Evolutionary conservation across 176 grass and related monocot genomes (phyloP).

Genomic region (Triticum urartu): DNA sequence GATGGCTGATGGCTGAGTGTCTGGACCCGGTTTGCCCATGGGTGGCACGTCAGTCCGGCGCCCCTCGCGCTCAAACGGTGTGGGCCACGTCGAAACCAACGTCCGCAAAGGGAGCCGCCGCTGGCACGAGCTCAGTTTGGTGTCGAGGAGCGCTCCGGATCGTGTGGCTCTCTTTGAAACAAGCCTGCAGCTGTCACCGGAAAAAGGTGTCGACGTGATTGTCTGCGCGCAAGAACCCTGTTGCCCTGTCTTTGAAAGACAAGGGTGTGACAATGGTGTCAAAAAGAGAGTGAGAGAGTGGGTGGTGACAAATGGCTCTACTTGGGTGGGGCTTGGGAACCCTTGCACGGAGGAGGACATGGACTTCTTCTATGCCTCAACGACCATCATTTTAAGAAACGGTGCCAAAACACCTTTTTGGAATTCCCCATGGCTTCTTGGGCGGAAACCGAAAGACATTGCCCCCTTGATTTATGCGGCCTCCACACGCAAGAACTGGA

Average conservation of each 20-base stretch:
- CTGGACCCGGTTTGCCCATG: not conserved
- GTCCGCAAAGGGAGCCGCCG: not conserved
- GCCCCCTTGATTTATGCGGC: too few relatives aligned
- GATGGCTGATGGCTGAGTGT: constrained; percentile 17
- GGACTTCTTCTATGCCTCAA: too few relatives aligned
- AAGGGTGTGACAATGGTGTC: not conserved
- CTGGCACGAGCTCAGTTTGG: not conserved
- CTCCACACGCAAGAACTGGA: too few relatives aligned
- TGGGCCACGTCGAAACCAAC: not conserved
- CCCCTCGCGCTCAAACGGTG: not conserved
- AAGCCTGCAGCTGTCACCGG: not conserved
- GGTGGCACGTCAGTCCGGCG: not conserved
- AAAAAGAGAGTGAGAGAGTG: too few relatives aligned
- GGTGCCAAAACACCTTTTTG: too few relatives aligned
- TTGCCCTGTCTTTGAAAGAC: not conserved
- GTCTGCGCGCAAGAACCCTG: not conserved
- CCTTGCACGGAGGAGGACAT: too few relatives aligned
- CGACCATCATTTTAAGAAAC: too few relatives aligned
- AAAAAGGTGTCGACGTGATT: not conserved
- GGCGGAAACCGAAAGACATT: too few relatives aligned
- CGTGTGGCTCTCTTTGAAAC: constrained; percentile 22
- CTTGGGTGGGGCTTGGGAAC: too few relatives aligned
- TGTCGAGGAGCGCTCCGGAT: not conserved
- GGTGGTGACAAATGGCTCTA: too few relatives aligned
- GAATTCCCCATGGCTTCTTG: too few relatives aligned